Base-by-base conservation (phyloP, 768 basidiomycete species). In the Hygrocybe punicea region DNA sequence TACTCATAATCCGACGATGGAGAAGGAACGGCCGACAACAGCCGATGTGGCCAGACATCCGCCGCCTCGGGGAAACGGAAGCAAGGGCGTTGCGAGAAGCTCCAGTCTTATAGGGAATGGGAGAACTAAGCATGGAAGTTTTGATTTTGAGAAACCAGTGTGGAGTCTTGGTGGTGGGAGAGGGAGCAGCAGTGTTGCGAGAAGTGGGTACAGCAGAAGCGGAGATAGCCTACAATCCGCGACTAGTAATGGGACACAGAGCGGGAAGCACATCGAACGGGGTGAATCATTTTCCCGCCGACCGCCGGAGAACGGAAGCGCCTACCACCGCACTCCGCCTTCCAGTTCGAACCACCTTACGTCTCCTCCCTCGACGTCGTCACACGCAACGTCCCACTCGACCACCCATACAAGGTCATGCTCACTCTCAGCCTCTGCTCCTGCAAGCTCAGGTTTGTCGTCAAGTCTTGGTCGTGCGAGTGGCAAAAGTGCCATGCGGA, bases 91-190 rank as follows among this genome's bases (percentile, higher is more conserved):
- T 16, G 7, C 13, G 8, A 13, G 51, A 10, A 39, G 19, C 14
- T 19, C 48, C 17, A 19, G 48, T 21, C 8, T 29, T 24, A 17
- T 37, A 3, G 40, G 24, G 6, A 73, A 64, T 29, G 76, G 79
- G 49, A 71, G 80, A 1, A 80, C 75, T 40, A 85, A 86, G 64
- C 85, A 86, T 60, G 86, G 86, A 5, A 86, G 84, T 63, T 89
- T 89, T 66, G 87, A 89, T 64, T 89, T 89, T 61, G 88, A 89
- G 69, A 76, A 86, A 35, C 87, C 87, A 0, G 78, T 82, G 0
- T 77, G 78, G 76, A 72, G 71, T 19, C 59, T 53, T 53, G 55
- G 61, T 62, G n/a, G 69, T 75, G 60, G 69, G 8, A 71, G 69
- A 45, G 69, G 65, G 34, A 71, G 69, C 1, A 64, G 57, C 21